Percentiles rank a stretch among this genome's conserved stretches.
Conservation (phyloP, 306 rosid genomes). For the Pterocarpus macrocarpus region DNA sequence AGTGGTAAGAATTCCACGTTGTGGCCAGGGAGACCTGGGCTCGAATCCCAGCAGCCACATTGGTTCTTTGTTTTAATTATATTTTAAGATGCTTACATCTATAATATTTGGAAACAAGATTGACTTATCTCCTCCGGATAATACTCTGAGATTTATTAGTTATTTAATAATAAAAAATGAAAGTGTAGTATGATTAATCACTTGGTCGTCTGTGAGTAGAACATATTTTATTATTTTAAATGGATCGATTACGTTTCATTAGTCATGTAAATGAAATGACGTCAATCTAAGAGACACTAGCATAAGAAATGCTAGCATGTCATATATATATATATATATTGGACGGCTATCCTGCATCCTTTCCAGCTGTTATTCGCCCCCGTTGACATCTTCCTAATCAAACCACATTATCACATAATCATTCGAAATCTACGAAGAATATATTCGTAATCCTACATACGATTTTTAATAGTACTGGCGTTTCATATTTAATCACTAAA, state of each 20-base stretch:
- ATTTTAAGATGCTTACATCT: too few species aligned
- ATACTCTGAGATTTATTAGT: not conserved
- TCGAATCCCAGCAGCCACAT: too few species aligned
- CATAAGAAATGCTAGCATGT: not conserved
- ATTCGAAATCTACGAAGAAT: conserved; percentile 13
- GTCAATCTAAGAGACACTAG: not conserved
- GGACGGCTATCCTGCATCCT: not conserved
- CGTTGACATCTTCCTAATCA: conserved; percentile 20
- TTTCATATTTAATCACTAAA: not conserved
- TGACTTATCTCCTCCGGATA: not conserved
- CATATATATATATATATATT: not conserved
- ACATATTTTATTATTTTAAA: not conserved
- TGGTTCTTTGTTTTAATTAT: too few species aligned
- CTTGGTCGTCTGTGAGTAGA: not conserved
- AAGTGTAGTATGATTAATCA: not conserved
- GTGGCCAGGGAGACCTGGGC: too few species aligned
- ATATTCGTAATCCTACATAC: not conserved
- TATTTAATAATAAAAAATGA: not conserved
- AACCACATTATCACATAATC: not conserved
- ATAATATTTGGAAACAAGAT: too few species aligned
- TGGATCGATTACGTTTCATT: not conserved
- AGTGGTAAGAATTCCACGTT: too few species aligned
- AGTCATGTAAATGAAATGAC: conserved; percentile 21
- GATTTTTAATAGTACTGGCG: not conserved
- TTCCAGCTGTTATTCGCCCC: conserved; percentile 1